Conservation (phyloP, 345 rosid genomes). For the Anastatica hierochuntica region DNA sequence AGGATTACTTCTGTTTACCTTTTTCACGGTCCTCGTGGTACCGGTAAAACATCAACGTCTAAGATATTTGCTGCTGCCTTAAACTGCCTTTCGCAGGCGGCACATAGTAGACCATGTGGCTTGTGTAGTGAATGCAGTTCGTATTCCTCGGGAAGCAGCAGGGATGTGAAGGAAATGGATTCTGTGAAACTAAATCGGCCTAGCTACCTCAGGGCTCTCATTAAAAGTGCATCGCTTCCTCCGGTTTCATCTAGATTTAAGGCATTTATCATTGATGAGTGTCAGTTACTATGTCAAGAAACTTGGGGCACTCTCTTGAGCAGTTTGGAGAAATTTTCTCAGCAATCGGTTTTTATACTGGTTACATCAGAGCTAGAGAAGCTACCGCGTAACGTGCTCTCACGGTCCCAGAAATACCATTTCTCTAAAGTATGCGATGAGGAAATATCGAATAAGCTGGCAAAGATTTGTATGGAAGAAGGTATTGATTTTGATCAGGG, state of each 20-base stretch:
- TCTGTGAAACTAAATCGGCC: slow-evolving; percentile 51
- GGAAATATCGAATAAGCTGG: slow-evolving; percentile 55
- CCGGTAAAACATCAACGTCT: slow-evolving; percentile 86
- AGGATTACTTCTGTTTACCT: slow-evolving; percentile 68
- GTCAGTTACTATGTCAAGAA: slow-evolving; percentile 68
- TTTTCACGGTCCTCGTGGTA: slow-evolving; percentile 90
- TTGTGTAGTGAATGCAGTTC: slow-evolving; percentile 62
- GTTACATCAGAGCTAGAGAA: slow-evolving; percentile 76
- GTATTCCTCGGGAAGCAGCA: slow-evolving; percentile 59
- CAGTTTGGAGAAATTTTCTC: slow-evolving; percentile 57
- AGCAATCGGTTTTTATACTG: slow-evolving; percentile 60
- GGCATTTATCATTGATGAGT: slow-evolving; percentile 75
- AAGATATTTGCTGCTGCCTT: slow-evolving; percentile 87
- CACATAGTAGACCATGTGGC: slow-evolving; percentile 74
- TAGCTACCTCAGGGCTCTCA: slow-evolving; percentile 47
- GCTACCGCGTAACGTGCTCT: slow-evolving; percentile 64
- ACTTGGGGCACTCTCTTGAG: slow-evolving; percentile 66
- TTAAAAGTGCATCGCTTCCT: slow-evolving; percentile 54
- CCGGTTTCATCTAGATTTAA: slow-evolving; percentile 70
- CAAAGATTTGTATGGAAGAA: slow-evolving; percentile 60
- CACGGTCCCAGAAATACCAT: slow-evolving; percentile 72
- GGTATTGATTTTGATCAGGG: slow-evolving; percentile 58
- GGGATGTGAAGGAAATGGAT: slow-evolving; percentile 70
- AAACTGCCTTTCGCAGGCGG: slow-evolving; percentile 67
- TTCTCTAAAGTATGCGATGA: slow-evolving; percentile 62